Base-by-base conservation (phyloP, 495 filamentous ascomycete species). In the Aspergillus mulundensis region DNA sequence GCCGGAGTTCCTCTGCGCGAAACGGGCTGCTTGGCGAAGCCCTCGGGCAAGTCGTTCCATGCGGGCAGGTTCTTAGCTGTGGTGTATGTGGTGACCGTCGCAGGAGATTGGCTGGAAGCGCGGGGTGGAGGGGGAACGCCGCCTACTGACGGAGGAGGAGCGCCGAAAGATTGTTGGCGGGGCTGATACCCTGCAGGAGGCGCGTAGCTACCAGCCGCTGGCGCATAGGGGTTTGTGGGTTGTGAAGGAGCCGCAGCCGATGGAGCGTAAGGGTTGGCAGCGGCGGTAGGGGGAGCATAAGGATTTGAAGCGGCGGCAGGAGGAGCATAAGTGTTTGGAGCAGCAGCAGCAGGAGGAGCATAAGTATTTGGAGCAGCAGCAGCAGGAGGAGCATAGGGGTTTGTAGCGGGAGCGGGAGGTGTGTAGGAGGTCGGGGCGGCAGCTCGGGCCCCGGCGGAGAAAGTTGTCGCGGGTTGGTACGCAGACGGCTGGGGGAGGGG, bases 1-100 rank as follows among this genome's bases (percentile, higher is more conserved):
- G 80, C 83, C 25, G 91, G 91, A 11, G 91, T 95, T 36, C 76
- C 78, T 62, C 85, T 80, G 53, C 91, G 82, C 11, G 85, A 80
- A 11, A 80, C 75, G 23, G 87, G 82, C 39, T 86, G 76, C 66
- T 92, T 95, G 25, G 83, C 80, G 24, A 96, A 81, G 53, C 69
- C 89, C 61, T 95, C 84, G 0, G 94, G 94, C 53, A 93, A 84
- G 71, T 99, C 94, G 61, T 99, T 99, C 94, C 94, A 99, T 50
- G 87, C 86, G 32, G 83, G 82, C 40, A 84, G 81, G 55, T 87
- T 84, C 55, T 82, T 83, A 57, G 81, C 80, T 55, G 83, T 87
- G 16, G 88, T 80, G 50, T 91, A 90, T 12, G 89, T 86, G 14
- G 71, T 70, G 28, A 76, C 58, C 18, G 71, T 75, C 12, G 85